A percentile compares a stretch with the other conserved stretches of the same genome.
These are phyloP conservation scores for Colletotrichum salicis DNA, from an alignment of 2,329 filamentous ascomycete species.

Conservation along the genomic window DNA sequence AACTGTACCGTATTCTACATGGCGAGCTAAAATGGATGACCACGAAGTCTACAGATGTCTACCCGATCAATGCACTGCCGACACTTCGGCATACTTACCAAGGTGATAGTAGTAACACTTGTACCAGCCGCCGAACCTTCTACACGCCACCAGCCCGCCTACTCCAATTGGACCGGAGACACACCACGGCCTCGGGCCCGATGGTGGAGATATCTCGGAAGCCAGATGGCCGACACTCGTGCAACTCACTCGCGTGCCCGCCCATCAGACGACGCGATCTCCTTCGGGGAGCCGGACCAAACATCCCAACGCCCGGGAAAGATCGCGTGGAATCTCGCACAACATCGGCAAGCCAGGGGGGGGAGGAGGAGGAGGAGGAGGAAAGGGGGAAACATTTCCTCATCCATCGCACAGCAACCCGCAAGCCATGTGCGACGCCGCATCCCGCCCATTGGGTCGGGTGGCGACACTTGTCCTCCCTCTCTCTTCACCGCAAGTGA, in stretches of 20 bases:
- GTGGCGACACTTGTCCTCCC: not conserved
- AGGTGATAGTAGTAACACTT: not conserved
- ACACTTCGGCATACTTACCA: no score
- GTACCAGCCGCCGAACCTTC: not conserved
- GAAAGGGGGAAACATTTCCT: conserved; percentile 50
- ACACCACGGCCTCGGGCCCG: not conserved
- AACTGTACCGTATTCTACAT: no score
- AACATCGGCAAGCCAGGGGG: not conserved
- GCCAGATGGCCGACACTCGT: not conserved
- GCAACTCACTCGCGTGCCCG: not conserved
- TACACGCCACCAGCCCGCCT: not conserved
- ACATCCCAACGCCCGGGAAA: not conserved
- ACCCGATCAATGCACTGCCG: no score
- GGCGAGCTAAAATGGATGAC: no score
- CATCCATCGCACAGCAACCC: conserved; percentile 52
- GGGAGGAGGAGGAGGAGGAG: not conserved
- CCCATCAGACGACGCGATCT: not conserved
- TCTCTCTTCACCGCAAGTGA: not conserved
- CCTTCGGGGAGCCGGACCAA: not conserved
- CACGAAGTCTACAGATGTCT: no score
- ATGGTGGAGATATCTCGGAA: not conserved
- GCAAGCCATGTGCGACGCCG: conserved; percentile 49
- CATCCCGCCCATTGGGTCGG: conserved; percentile 48
- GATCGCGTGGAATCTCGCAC: not conserved
- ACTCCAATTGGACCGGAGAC: not conserved